Evolutionary conservation across 2,329 filamentous ascomycete genomes (phyloP), one percentile per base, ranked within the genome.

Genomic region (Podosphaera fusca): DNA sequence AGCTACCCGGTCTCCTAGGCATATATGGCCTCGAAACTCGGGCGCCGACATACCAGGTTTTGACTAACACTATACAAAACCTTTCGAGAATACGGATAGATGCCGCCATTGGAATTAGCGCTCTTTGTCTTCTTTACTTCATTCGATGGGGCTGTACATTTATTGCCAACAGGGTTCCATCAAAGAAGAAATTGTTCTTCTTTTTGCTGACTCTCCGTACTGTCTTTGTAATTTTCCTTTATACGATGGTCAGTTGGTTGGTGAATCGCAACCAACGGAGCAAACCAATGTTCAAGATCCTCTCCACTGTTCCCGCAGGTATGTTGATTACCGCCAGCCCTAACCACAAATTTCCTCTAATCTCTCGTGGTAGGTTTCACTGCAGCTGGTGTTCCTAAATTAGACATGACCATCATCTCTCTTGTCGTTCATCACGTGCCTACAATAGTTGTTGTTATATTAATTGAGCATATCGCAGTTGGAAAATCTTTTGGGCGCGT

Each of bases 401-500:
- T 96, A 59, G 80, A 84, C 61, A 69, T 69, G 0, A 69, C 74
- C 0, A 78, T 95, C 55, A 77, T 95, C 65, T 75, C 72, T 1
- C 71, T 79, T 0, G 87, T 94, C 65, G 74, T 77, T 0, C 73
- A 74, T 49, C 77, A 95, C 61, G 73, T 96, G 3, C 92, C 92
- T 0, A 85, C 85, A 6, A 83, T 85, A 0, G 82, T 95, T 56
- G 94, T 96, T 62, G 89, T 98, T n/a, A 75, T 96, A 58, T 75
- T 96, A 40, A 94, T 96, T 60, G 92, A 96, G 70, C 90, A 96
- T 68, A 95, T 96, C 64, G 88, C 90, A 53, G 95, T 96, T 61
- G 87, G 89, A 21, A 98, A 96, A 69, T 95, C 90, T 0, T 96
- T 98, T 63, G 92, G 92, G 8, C 80, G 90, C 59, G 79, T 95